phyloP scores from a whole-genome alignment of 179 eudicot genomes.

The Vitellaria paradoxa region DNA sequence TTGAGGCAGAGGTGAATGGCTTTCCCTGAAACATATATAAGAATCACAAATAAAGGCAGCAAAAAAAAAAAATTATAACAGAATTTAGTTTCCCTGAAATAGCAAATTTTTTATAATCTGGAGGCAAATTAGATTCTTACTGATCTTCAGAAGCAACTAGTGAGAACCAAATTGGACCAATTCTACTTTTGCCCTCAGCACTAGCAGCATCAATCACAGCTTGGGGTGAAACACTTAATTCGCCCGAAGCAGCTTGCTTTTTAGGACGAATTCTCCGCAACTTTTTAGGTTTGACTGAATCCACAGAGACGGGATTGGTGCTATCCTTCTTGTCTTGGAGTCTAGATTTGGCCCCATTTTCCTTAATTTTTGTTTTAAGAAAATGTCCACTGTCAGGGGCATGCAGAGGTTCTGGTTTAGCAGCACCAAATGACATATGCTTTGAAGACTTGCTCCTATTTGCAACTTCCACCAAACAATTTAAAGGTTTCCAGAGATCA shows the following conservation, averaged over 20 bases:
- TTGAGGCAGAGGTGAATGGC: constrained; percentile 70
- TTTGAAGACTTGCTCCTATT: constrained; percentile 75
- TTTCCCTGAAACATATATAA: constrained; percentile 50
- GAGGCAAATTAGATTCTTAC: constrained; percentile 41
- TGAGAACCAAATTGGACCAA: constrained; percentile 87
- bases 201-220: constrained; percentile 42
- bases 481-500: constrained; percentile 87
- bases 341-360: constrained; percentile 38
- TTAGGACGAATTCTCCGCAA: constrained; percentile 41
- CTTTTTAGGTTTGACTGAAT: constrained; percentile 56
- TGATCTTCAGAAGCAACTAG: constrained; percentile 66
- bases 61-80: background rate
- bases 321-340: constrained; percentile 42
- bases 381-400: constrained; percentile 34
- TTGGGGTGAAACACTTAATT: constrained; percentile 42
- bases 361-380: constrained; percentile 41
- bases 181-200: constrained; percentile 36
- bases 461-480: constrained; percentile 86
- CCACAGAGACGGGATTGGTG: constrained; percentile 28
- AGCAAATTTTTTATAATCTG: background rate
- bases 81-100: background rate
- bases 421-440: constrained; percentile 49
- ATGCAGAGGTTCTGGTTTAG: constrained; percentile 45
- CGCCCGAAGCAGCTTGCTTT: constrained; percentile 34
- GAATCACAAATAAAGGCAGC: constrained; percentile 1